phyloP scores from a whole-genome alignment of 345 rosid species.

The Murraya koenigii region DNA sequence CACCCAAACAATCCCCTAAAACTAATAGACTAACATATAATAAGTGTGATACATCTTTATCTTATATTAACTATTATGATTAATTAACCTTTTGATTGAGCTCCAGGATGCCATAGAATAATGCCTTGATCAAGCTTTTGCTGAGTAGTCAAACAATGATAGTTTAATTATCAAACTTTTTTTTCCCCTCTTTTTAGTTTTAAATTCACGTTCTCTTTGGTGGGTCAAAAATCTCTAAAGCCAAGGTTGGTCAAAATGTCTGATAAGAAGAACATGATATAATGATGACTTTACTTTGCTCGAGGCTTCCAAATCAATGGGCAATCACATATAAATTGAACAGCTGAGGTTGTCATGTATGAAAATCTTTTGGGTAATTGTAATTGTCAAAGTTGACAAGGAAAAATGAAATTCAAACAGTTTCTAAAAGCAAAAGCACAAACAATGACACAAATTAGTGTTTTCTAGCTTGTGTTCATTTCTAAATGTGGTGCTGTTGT shows the following conservation, averaged over 20 bases:
- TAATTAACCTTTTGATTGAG: background rate
- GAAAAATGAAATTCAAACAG: background rate
- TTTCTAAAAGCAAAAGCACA: too few relatives aligned
- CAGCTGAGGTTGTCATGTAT: background rate
- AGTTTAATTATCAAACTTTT: constrained; percentile 3
- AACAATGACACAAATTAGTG: too few relatives aligned
- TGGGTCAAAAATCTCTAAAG: background rate
- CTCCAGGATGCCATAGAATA: constrained; percentile 10
- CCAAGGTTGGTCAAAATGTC: background rate
- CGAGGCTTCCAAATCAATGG: background rate
- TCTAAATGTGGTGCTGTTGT: too few relatives aligned
- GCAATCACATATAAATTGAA: background rate
- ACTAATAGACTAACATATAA: background rate
- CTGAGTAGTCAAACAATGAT: background rate
- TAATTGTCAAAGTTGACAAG: background rate
- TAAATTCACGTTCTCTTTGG: background rate
- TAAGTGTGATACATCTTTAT: too few relatives aligned
- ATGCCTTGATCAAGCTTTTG: constrained; percentile 6
- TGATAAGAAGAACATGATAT: background rate
- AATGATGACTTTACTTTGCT: background rate
- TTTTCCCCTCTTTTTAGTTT: background rate
- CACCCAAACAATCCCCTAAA: background rate
- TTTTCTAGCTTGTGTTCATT: too few relatives aligned
- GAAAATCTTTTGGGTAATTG: background rate
- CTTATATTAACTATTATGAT: background rate